Base-by-base conservation (phyloP, 441 rosid genomes). In the Melastoma candidum region DNA sequence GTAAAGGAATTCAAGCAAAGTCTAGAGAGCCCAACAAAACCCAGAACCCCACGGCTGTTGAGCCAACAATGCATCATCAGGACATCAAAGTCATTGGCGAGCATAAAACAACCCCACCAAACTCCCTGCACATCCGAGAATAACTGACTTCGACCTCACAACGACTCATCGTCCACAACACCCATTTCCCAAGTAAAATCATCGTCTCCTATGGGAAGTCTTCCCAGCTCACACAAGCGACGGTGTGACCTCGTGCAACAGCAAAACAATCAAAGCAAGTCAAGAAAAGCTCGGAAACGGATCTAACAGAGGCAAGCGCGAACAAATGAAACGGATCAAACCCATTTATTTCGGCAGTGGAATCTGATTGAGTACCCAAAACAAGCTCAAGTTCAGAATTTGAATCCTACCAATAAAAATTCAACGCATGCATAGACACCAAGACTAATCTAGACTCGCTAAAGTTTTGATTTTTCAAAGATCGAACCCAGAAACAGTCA, bases 231-330 rank as follows among this genome's bases (percentile, higher is more conserved):
- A 45, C 43, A 75, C 57, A 11, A 47, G 68, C 36, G 64, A 75
- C 71, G 84, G 86, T 84, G 94, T 82, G 72, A 86, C 85, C 97
- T 77, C 70, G 59, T 55, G 69, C 47, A 57, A 56, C 61, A 65
- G 75, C 76, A 56, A 26, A 71, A 68, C 36, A 58, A 53, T 47
- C 27, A 32, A 25, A 14, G 58, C 14, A 52, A 60, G 54, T 48
- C 57, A 67, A 76, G 68, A 3, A 67, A 70, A 68, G 69, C 73
- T 78, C 54, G 75, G 71, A 63, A 68, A 79, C 81, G 73, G 87
- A 89, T 89, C 92, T 75, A 79, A 55, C 53, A 64, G 72, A 41
- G 58, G 73, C 70, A 71, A 62, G 59, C 57, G 72, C 59, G 65
- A 48, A 68, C 64, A 61, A 77, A 78, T 68, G 77, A 82, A 78